Conservation (phyloP, 73 alveolate genomes). For the Uronychia binucleata region DNA sequence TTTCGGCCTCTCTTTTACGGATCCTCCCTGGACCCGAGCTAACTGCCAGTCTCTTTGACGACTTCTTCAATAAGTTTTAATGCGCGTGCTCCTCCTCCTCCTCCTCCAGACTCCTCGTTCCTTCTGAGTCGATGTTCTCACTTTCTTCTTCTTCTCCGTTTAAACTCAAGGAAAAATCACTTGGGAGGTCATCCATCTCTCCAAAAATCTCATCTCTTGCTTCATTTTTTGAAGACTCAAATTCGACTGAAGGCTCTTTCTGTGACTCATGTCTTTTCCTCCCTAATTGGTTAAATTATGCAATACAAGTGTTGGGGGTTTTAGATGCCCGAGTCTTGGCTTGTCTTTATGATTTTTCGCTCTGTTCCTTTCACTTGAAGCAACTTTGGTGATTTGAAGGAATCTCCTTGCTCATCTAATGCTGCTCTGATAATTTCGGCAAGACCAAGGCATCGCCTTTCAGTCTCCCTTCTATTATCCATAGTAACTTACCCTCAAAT, state of each 20-base stretch:
- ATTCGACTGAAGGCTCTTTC: not conserved
- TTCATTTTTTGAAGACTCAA: not conserved
- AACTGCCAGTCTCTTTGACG: too few relatives aligned
- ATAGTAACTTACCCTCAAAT: too few relatives aligned
- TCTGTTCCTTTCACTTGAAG: not conserved
- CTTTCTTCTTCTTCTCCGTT: not conserved
- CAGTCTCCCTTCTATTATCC: not conserved
- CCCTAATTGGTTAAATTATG: not conserved
- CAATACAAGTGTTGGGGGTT: not conserved
- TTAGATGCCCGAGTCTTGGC: not conserved
- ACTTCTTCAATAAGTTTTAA: too few relatives aligned
- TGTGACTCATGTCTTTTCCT: not conserved
- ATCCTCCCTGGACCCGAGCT: too few relatives aligned
- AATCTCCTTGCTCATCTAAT: not conserved
- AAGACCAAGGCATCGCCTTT: not conserved
- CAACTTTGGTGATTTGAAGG: not conserved
- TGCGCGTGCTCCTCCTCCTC: too few relatives aligned
- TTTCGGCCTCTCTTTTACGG: too few relatives aligned
- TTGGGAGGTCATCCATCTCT: not conserved
- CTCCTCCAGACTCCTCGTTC: too few relatives aligned
- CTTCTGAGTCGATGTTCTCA: too few relatives aligned
- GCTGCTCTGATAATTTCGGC: not conserved
- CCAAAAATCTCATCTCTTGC: not conserved
- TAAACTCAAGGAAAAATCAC: not conserved
- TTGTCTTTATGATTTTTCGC: not conserved